Percentiles rank a stretch among this genome's conserved stretches.
Conservation (phyloP, 345 rosid species). For the Crucihimalaya himalaica region DNA sequence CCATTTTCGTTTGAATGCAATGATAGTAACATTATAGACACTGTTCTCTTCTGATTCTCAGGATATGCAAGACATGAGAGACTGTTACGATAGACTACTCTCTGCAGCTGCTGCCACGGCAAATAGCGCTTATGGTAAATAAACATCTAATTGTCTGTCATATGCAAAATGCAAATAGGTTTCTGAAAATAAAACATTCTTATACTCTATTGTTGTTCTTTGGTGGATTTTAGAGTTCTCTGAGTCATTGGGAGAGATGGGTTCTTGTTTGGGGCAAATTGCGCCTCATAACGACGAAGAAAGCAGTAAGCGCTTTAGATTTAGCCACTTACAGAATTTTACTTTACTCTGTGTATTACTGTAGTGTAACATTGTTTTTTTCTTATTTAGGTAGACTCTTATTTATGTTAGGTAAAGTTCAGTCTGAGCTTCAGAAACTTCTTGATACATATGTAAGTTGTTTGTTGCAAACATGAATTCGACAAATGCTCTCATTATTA, state of each 20-base stretch:
- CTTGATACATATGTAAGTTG: slow-evolving; percentile 89
- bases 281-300: slow-evolving; percentile 71
- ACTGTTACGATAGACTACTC: slow-evolving; percentile 94
- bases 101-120: slow-evolving; percentile 94
- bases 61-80: slow-evolving; percentile 92
- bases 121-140: slow-evolving; percentile 87
- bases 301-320: slow-evolving; percentile 52
- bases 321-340: not conserved
- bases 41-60: slow-evolving; percentile 23
- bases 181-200: not conserved
- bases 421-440: slow-evolving; percentile 83
- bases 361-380: slow-evolving; percentile 25
- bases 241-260: slow-evolving; percentile 92
- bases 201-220: not conserved
- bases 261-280: slow-evolving; percentile 80
- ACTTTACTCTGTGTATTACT: not conserved
- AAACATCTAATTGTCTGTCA: not conserved
- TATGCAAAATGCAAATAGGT: not conserved
- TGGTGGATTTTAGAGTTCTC: slow-evolving; percentile 71
- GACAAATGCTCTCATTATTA: not conserved
- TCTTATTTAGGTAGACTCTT: slow-evolving; percentile 65
- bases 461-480: slow-evolving; percentile 11
- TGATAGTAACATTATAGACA: not conserved
- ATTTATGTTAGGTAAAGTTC: slow-evolving; percentile 76
- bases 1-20: slow-evolving; percentile 14